Evolutionary conservation across 495 filamentous ascomycete genomes (phyloP).

Genomic region (Ascobolus immersus): DNA sequence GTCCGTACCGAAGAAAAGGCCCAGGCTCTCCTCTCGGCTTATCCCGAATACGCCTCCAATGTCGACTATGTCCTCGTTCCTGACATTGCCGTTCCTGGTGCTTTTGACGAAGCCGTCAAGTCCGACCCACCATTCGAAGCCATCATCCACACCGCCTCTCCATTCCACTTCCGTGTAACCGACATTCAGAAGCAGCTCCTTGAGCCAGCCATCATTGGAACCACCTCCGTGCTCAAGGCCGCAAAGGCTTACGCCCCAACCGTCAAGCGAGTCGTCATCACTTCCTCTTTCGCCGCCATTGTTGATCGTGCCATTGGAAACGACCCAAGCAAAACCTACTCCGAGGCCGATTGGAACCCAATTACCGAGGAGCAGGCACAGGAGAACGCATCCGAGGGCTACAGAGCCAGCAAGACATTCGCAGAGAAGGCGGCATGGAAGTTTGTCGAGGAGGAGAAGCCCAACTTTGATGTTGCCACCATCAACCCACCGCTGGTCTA

Average conservation of each 20-base stretch:
- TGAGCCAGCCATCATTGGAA: slow-evolving; percentile 67
- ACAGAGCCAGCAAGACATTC: slow-evolving; percentile 41
- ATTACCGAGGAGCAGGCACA: slow-evolving; percentile 43
- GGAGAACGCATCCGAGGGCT: slow-evolving; percentile 30
- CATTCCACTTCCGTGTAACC: slow-evolving; percentile 39
- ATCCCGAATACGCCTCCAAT: slow-evolving; percentile 34
- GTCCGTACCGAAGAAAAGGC: slow-evolving; percentile 64
- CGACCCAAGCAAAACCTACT: slow-evolving; percentile 13
- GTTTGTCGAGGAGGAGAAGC: slow-evolving; percentile 53
- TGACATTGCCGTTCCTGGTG: slow-evolving; percentile 49
- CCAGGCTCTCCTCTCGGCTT: slow-evolving; percentile 40
- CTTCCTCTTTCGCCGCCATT: slow-evolving; percentile 64
- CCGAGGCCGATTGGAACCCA: slow-evolving; percentile 49
- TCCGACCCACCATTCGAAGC: slow-evolving; percentile 50
- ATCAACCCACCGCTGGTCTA: slow-evolving; percentile 48
- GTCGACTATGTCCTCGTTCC: slow-evolving; percentile 55
- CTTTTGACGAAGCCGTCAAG: slow-evolving; percentile 58
- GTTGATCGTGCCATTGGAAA: slow-evolving; percentile 20
- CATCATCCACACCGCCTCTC: slow-evolving; percentile 71
- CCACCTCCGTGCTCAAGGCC: slow-evolving; percentile 49
- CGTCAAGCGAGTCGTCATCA: slow-evolving; percentile 65
- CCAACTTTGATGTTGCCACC: slow-evolving; percentile 49
- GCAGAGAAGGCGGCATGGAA: slow-evolving; percentile 55
- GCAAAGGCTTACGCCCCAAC: slow-evolving; percentile 46
- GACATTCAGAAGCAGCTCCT: slow-evolving; percentile 60